Evolutionary conservation across 2,329 filamentous ascomycete species (phyloP).

Genomic region (Aspergillus versicolor): DNA sequence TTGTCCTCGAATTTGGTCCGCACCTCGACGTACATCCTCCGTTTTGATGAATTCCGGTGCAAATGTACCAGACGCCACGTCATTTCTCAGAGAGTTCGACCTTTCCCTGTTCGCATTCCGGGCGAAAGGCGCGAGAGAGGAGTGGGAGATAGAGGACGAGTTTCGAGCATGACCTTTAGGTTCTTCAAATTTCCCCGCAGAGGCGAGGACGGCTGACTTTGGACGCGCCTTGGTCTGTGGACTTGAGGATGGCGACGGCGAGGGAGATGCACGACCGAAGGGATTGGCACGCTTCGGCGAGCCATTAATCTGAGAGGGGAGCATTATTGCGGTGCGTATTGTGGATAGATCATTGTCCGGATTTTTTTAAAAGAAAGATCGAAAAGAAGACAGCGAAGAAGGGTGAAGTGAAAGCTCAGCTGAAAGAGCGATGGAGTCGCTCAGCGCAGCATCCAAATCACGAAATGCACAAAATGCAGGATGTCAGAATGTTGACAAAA

Average conservation of each 20-base stretch:
- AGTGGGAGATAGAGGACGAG: constrained; percentile 62
- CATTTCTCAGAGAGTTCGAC: constrained; percentile 65
- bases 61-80: constrained; percentile 75
- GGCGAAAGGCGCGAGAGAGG: constrained; percentile 47
- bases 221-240: constrained; percentile 55
- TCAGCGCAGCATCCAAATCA: constrained; percentile 12
- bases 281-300: constrained; percentile 77
- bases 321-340: constrained; percentile 42
- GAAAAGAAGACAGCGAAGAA: constrained; percentile 7
- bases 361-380: constrained; percentile 15
- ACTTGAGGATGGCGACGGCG: constrained; percentile 65
- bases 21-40: constrained; percentile 66
- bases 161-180: constrained; percentile 63
- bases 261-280: constrained; percentile 61
- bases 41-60: constrained; percentile 94
- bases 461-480: not conserved
- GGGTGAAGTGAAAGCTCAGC: constrained; percentile 8
- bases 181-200: constrained; percentile 47
- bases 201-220: constrained; percentile 72
- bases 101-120: constrained; percentile 45
- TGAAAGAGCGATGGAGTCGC: constrained; percentile 12
- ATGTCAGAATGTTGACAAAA: constrained; percentile 10
- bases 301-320: constrained; percentile 58
- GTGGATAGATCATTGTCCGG: constrained; percentile 32
- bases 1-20: constrained; percentile 65